A percentile compares a stretch with the other conserved stretches of the same genome.
Evolutionary conservation across 768 basidiomycete genomes (phyloP).

Genomic region (Cystobasidium onofrii): DNA sequence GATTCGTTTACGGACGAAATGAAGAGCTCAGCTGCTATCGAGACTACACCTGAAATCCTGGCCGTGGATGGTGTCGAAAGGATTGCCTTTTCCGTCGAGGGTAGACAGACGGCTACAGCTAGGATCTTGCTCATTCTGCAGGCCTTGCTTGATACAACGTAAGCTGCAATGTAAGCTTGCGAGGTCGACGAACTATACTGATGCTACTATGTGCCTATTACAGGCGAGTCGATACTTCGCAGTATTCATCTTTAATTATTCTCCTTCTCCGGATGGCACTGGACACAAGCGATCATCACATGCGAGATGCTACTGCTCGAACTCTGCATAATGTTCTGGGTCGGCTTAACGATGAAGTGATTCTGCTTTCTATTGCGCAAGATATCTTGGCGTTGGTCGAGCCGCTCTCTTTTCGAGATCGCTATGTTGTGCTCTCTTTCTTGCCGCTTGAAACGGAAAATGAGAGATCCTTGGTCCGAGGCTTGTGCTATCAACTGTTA

Average conservation of each 20-base stretch:
- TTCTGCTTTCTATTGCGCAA: too few species aligned
- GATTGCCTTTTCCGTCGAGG: neutral
- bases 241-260: neutral
- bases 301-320: neutral
- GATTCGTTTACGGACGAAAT: neutral
- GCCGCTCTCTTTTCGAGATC: neutral
- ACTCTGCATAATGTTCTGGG: neutral
- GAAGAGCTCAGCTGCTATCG: neutral
- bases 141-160: neutral
- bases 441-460: neutral
- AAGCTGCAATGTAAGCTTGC: neutral
- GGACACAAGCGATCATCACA: neutral
- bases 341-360: neutral
- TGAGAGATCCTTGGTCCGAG: neutral
- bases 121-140: conserved; percentile 2
- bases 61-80: neutral
- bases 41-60: neutral
- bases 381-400: neutral
- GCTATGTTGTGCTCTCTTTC: neutral
- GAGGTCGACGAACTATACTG: too few species aligned
- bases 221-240: neutral
- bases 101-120: neutral
- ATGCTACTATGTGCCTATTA: too few species aligned
- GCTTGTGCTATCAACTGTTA: neutral
- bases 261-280: neutral